These are phyloP conservation scores for Ambrosia hybrid DNA, from an alignment of 140 eudicot species.

Conservation along the genomic window DNA sequence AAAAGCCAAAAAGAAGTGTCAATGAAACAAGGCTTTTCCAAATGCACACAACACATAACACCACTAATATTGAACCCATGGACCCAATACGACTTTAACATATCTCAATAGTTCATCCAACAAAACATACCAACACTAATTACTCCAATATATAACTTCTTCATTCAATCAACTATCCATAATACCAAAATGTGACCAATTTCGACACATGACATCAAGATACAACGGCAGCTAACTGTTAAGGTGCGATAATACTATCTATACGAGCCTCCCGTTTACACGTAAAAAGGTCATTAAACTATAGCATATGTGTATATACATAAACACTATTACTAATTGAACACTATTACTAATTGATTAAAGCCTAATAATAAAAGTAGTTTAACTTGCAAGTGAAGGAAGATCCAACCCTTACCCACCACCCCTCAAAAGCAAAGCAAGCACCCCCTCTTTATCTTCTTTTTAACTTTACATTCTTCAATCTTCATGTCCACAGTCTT, in stretches of 20 bases:
- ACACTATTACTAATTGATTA: slow-evolving; percentile 13
- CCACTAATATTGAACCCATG: slow-evolving; percentile 26
- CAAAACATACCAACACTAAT: neutral
- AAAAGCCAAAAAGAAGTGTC: slow-evolving; percentile 33
- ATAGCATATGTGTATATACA: slow-evolving; percentile 24
- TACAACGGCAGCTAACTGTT: neutral
- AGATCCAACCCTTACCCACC: slow-evolving; percentile 19
- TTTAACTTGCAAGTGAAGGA: slow-evolving; percentile 39
- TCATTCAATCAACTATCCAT: slow-evolving; percentile 10
- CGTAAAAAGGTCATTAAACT: slow-evolving; percentile 1
- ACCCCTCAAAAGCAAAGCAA: slow-evolving; percentile 28
- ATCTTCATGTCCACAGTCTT: slow-evolving; percentile 17
- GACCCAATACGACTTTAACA: slow-evolving; percentile 19
- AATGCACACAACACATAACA: slow-evolving; percentile 22
- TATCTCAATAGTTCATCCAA: neutral
- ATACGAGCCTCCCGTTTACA: neutral
- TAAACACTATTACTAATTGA: slow-evolving; percentile 17
- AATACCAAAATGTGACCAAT: slow-evolving; percentile 9
- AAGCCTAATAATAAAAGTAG: slow-evolving; percentile 3
- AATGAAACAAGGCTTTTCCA: slow-evolving; percentile 31
- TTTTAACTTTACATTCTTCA: slow-evolving; percentile 34
- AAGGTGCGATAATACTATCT: too few relatives aligned
- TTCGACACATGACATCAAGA: neutral
- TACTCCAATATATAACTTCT: slow-evolving; percentile 2
- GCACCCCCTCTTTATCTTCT: slow-evolving; percentile 19